phyloP scores from a whole-genome alignment of 768 basidiomycete genomes.

The Boletus pseudo-olivaceus region DNA sequence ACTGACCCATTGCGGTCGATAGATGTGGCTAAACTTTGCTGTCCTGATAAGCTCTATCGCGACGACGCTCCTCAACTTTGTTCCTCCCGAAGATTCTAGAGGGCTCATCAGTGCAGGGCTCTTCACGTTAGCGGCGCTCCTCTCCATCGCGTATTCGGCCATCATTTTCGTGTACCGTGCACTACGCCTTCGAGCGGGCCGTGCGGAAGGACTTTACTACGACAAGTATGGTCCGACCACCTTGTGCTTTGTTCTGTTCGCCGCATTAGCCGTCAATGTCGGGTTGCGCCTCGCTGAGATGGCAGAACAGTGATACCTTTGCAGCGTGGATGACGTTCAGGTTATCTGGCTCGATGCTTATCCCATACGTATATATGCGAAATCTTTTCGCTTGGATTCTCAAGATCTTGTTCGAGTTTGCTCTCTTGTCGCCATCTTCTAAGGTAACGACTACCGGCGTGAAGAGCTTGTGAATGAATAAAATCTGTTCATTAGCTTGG shows the following conservation, averaged over 20 bases:
- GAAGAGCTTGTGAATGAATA: conserved; percentile 7
- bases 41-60: conserved; percentile 89
- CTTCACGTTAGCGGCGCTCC: conserved; percentile 87
- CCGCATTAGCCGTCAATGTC: conserved; percentile 73
- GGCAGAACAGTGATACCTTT: conserved; percentile 13
- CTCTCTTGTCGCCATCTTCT: background rate
- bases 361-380: background rate
- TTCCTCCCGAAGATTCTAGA: conserved; percentile 61
- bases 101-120: conserved; percentile 85
- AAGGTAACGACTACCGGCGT: background rate
- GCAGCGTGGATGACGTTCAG: background rate
- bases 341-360: background rate
- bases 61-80: conserved; percentile 85
- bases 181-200: conserved; percentile 59
- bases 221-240: conserved; percentile 85
- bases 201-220: conserved; percentile 81
- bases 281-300: conserved; percentile 63
- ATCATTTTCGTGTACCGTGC: conserved; percentile 78
- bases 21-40: conserved; percentile 90
- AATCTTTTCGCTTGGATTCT: background rate
- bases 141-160: conserved; percentile 85
- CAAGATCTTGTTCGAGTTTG: background rate
- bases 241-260: conserved; percentile 64
- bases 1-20: conserved; percentile 6
- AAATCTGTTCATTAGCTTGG: conserved; percentile 24